Base-by-base conservation (phyloP, 768 basidiomycete genomes). In the Albatrellus ellisii region DNA sequence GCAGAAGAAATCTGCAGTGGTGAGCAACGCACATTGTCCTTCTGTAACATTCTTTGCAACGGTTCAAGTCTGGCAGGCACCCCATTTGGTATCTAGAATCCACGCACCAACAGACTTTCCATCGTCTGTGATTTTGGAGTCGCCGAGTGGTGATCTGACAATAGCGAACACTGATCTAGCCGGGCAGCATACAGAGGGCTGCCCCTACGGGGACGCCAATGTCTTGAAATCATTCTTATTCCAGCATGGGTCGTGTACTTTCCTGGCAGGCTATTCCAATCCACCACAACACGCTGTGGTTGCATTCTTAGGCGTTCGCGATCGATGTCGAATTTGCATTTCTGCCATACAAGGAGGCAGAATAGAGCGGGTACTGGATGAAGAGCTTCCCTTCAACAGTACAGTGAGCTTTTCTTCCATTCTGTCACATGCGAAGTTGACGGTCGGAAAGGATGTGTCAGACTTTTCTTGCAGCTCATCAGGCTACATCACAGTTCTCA, bases 1-100 rank as follows among this genome's bases (percentile, higher is more conserved):
- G 57, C 59, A 67, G 61, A 70, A 65, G 58, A 68, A 55, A 40
- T 54, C 56, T 24, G 53, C 61, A 27, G 54, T 68, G 48, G 73
- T 79, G 53, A 44, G 77, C 65, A 25, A 36, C 25, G 31, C n/a
- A n/a, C n/a, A n/a, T n/a, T n/a, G 35, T 37, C n/a, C 35, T 33
- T 24, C 41, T 31, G 15, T 26, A 12, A 9, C 10, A 10, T 43
- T 49, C 29, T n/a, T 20, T 26, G 26, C 35, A 33, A 26, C 27
- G 31, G 44, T 41, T 24, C 48, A 41, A 24, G 18, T 4, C 34
- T 20, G 46, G 21, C 53, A 79, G 76, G 53, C 68, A n/a, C 58
- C 67, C 17, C 61, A 70, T 29, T 43, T 52, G 24, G 60, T 72
- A 24, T 54, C 61, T 15, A 67, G 51, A 41, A 58, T 72, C 34